Percentiles rank a stretch among this genome's conserved stretches.
These are phyloP conservation scores for Tolypocladium cylindrosporum DNA, from an alignment of 2,329 filamentous ascomycete genomes.

Conservation along the genomic window DNA sequence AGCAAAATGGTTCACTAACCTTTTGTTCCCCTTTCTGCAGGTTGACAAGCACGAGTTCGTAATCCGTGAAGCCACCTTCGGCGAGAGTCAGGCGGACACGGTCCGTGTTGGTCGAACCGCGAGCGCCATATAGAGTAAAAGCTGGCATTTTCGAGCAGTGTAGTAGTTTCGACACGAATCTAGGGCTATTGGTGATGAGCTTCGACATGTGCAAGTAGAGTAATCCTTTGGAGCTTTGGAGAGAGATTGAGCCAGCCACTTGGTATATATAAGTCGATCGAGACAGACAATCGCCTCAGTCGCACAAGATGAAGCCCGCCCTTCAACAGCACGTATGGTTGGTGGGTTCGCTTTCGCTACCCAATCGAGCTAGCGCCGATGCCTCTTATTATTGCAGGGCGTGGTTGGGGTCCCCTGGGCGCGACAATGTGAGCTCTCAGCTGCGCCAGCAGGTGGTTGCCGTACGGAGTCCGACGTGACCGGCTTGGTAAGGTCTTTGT, in stretches of 20 bases:
- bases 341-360: conserved; percentile 20
- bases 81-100: conserved; percentile 31
- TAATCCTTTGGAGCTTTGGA: no score
- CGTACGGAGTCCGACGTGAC: no score
- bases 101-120: conserved; percentile 30
- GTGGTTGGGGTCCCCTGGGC: no score
- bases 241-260: background rate
- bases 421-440: no score
- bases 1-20: conserved; percentile 11
- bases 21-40: conserved; percentile 31
- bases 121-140: conserved; percentile 30
- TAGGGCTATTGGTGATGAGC: conserved; percentile 11
- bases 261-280: background rate
- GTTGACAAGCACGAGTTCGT: conserved; percentile 26
- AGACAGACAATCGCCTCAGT: no score
- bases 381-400: no score
- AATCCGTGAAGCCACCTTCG: conserved; percentile 32
- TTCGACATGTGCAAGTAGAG: conserved; percentile 13
- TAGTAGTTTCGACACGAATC: conserved; percentile 17
- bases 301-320: background rate
- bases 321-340: conserved; percentile 11
- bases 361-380: conserved; percentile 12
- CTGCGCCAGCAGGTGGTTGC: no score
- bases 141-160: conserved; percentile 26
- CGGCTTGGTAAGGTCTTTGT: no score